Evolutionary conservation across 2,329 filamentous ascomycete genomes (phyloP).

Genomic region (Penicillium brevicompactum): DNA sequence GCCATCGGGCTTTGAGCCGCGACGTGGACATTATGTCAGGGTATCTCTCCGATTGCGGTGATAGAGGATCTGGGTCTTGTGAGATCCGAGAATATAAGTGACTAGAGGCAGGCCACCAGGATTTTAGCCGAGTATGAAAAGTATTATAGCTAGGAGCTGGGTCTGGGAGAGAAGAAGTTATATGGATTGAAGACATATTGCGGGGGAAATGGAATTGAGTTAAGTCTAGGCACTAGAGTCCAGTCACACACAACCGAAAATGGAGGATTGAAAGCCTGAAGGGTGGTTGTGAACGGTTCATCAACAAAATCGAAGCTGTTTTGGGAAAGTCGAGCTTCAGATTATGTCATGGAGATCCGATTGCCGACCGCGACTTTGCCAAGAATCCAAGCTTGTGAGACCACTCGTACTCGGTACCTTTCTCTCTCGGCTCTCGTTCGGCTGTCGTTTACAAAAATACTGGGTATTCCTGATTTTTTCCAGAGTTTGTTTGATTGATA

Average conservation of each 20-base stretch:
- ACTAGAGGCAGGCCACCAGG: neutral
- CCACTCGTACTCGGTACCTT: too few relatives aligned
- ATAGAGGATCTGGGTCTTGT: slow-evolving; percentile 11
- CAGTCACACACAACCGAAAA: neutral
- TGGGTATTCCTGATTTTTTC: neutral
- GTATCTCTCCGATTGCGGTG: slow-evolving; percentile 2
- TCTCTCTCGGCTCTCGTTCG: neutral
- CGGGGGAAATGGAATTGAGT: neutral
- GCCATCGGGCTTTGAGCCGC: slow-evolving; percentile 39
- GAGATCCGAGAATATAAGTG: slow-evolving; percentile 19
- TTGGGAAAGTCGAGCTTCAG: neutral
- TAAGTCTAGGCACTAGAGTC: neutral
- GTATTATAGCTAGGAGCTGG: slow-evolving; percentile 11
- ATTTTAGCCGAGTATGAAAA: slow-evolving; percentile 5
- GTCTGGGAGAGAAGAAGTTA: neutral
- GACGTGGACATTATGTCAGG: slow-evolving; percentile 1
- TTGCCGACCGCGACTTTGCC: neutral
- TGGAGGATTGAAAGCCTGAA: neutral
- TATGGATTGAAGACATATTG: neutral
- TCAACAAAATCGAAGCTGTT: neutral
- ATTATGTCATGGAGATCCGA: slow-evolving; percentile 1
- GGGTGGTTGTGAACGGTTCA: neutral
- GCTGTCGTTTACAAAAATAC: neutral
- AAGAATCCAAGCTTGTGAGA: too few relatives aligned
- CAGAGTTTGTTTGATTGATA: neutral